Evolutionary conservation across 306 rosid species (phyloP), one percentile per base, ranked within the genome.

Genomic region (Pyrus pyrifolia): DNA sequence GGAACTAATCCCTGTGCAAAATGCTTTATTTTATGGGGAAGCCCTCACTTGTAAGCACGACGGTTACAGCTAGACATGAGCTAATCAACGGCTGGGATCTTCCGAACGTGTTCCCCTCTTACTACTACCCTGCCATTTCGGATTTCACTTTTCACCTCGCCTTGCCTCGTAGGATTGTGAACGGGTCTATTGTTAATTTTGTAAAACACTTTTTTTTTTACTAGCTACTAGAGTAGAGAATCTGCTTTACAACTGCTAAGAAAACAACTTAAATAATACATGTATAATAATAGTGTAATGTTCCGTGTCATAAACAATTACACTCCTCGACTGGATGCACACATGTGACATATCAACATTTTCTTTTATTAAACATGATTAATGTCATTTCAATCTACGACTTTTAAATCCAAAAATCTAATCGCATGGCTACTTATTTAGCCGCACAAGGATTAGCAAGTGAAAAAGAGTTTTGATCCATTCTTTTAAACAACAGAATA

Each of bases 31-130:
- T 65, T 58, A 74, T 62, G 79, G 49, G 38, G 38, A 76, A 65
- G 25, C 70, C 71, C 53, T 73, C 86, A 42, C 67, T 52, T 46
- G 72, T 40, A 23, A 74, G 84, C 87, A 84, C 85, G 83, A 81
- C 55, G 63, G 22, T 14, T 80, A 80, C 88, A 87, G 79, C 79
- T 78, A 83, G 59, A 11, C 82, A 44, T 58, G 11, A 12, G 35
- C 55, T 44, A 59, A 38, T 76, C 53, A 57, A 80, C 81, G 78
- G 79, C 74, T 69, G 52, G 55, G 70, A 79, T 74, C 23, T 76
- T 13, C 66, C 74, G 49, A 70, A 79, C 79, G 86, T 78, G 86
- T 81, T 63, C 17, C 58, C 80, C 75, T 68, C 72, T 63, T 68
- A 17, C 10, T 55, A 11, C 70, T 2, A 8, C n/a, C 72, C 76